Conservation (phyloP, 2,329 filamentous ascomycete genomes). For the Chrysoporthe austroafricana region DNA sequence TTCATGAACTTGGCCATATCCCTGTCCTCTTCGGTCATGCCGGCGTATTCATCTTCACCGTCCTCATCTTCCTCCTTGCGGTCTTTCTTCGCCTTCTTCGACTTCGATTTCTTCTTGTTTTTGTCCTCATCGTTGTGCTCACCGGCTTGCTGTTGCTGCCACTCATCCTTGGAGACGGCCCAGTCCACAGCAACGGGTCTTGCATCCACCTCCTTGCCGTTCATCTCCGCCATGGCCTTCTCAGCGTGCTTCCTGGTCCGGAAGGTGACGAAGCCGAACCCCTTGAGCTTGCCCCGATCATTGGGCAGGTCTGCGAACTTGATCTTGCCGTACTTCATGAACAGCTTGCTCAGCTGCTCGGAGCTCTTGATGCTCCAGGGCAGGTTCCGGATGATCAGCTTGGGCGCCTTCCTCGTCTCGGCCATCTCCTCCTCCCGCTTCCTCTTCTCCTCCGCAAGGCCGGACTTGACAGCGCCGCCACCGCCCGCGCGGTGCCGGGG, state of each 20-base stretch:
- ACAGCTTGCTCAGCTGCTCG: constrained; percentile 78
- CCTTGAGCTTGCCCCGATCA: constrained; percentile 73
- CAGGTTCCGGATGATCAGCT: constrained; percentile 88
- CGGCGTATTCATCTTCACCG: constrained; percentile 38
- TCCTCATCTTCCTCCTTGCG: constrained; percentile 37
- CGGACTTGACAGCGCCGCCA: constrained; percentile 40
- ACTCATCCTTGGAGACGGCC: constrained; percentile 90
- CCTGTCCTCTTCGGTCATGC: constrained; percentile 44
- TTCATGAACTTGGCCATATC: constrained; percentile 60
- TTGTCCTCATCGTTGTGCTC: constrained; percentile 45
- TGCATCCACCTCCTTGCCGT: constrained; percentile 88
- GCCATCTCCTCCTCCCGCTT: constrained; percentile 64
- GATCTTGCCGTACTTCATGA: constrained; percentile 88
- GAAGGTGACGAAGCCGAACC: constrained; percentile 92
- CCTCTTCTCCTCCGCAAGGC: constrained; percentile 49
- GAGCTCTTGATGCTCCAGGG: constrained; percentile 93
- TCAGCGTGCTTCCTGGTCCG: constrained; percentile 89
- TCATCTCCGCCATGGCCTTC: constrained; percentile 80
- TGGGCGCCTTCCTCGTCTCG: constrained; percentile 65
- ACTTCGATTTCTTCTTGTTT: constrained; percentile 34
- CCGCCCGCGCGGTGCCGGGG: constrained; percentile 68
- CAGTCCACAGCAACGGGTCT: constrained; percentile 91
- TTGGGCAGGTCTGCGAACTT: constrained; percentile 86
- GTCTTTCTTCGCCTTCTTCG: constrained; percentile 43
- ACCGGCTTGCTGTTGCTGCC: constrained; percentile 66